Base-by-base conservation (phyloP, 441 rosid genomes). In the Francoa sonchifolia region DNA sequence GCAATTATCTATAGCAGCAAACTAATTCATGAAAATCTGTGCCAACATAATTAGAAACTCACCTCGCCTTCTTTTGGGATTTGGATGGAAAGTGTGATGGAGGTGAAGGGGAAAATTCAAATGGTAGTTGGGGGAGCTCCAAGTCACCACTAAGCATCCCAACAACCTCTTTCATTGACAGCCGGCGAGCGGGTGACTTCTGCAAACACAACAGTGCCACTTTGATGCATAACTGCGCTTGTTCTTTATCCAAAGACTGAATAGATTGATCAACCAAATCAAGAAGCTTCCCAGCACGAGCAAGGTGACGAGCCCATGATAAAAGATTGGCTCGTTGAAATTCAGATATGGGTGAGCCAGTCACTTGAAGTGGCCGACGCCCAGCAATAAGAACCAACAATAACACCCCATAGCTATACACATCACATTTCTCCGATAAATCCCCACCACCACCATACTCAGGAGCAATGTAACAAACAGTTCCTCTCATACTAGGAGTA, bases 401-500 rank as follows among this genome's bases (percentile, higher is more conserved):
- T 37, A 84, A n/a, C 17, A 88, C 92, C 2, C 95, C 95, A 25
- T 62, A 81, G 55, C 95, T 88, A 40, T 84, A 88, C 22, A 88
- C 97, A 60, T 88, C 97, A 19, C 71, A 77, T 47, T 88, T 88
- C 39, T 81, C 95, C 0, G 95, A 84, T 23, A 88, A 45, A 43
- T 57, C 75, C 22, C 71, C 82, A 0, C 79, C 84, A 0, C 77
- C 82, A 6, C 90, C 69, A 21, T 71, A 84, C 59, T 88, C 97
- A 0, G 95, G 97, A 11, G 97, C 95, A 33, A 73, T 64, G 38
- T 88, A 88, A 57, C 94, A 84, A 31, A 88, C 76, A 0, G 95
- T 88, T 57, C 97, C 97, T 67, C 97, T 71, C 97, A 81, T 81
- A 50, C 97, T 88, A 8, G 95, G 97, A 0, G 95, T 84, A 61